phyloP scores from a whole-genome alignment of 2,329 filamentous ascomycete species.

The Stagonosporopsis chrysanthemi region DNA sequence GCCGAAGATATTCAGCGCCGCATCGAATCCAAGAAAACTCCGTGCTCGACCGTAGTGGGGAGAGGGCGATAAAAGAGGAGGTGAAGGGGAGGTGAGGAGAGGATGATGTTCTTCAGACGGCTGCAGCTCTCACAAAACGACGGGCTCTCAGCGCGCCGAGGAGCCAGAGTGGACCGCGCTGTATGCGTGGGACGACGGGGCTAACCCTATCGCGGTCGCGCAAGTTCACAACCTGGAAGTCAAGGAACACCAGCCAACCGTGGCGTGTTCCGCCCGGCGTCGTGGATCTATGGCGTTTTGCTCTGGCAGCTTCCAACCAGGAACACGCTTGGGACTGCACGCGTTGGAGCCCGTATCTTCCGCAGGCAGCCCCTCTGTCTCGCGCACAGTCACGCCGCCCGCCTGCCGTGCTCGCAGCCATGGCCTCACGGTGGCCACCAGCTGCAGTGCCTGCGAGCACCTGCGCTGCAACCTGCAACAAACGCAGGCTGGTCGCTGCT shows the following conservation, averaged over 20 bases:
- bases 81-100: slow-evolving; percentile 39
- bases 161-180: slow-evolving; percentile 32
- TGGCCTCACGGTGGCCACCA: slow-evolving; percentile 3
- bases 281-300: slow-evolving; percentile 37
- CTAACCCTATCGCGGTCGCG: slow-evolving; percentile 25
- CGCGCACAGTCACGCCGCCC: slow-evolving; percentile 21
- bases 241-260: slow-evolving; percentile 40
- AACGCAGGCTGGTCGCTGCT: background rate
- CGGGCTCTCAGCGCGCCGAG: slow-evolving; percentile 42
- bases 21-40: slow-evolving; percentile 50
- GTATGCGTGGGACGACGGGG: slow-evolving; percentile 19
- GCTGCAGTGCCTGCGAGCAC: slow-evolving; percentile 1
- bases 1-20: slow-evolving; percentile 46
- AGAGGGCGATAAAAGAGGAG: slow-evolving; percentile 36
- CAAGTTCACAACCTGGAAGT: slow-evolving; percentile 32
- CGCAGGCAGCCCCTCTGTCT: slow-evolving; percentile 21
- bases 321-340: slow-evolving; percentile 43
- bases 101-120: slow-evolving; percentile 43
- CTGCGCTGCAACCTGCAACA: slow-evolving; percentile 10
- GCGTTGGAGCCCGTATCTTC: slow-evolving; percentile 29
- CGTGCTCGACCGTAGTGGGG: slow-evolving; percentile 49
- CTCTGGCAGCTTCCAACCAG: slow-evolving; percentile 41
- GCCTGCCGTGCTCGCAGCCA: slow-evolving; percentile 15
- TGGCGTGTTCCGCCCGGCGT: slow-evolving; percentile 23
- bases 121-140: slow-evolving; percentile 47